These are phyloP conservation scores for Claviceps fusiformis DNA, from an alignment of 2,329 filamentous ascomycete genomes.

Conservation along the genomic window DNA sequence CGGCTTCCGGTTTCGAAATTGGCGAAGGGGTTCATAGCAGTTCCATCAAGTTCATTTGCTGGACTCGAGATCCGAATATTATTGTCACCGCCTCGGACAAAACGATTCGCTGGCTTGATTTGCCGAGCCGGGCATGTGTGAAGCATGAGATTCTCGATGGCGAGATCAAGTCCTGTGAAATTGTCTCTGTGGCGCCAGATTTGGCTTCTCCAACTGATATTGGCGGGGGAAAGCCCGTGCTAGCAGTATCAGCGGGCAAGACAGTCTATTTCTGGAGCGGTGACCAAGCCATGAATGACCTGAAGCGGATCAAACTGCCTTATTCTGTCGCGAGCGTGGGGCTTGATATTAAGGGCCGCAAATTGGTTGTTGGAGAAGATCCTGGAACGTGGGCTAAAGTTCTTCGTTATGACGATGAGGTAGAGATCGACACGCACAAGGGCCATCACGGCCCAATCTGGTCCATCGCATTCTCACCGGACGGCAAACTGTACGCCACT, in stretches of 20 bases:
- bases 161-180: constrained; percentile 81
- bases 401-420: constrained; percentile 73
- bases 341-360: constrained; percentile 66
- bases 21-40: constrained; percentile 71
- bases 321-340: constrained; percentile 88
- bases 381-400: constrained; percentile 95
- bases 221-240: constrained; percentile 53
- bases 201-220: constrained; percentile 48
- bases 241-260: constrained; percentile 90
- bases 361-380: constrained; percentile 80
- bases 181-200: constrained; percentile 53
- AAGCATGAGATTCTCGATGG: constrained; percentile 69
- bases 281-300: constrained; percentile 47
- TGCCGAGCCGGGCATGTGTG: constrained; percentile 62
- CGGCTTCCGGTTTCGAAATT: constrained; percentile 68
- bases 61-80: constrained; percentile 78
- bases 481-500: constrained; percentile 91
- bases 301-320: constrained; percentile 68
- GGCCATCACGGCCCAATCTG: constrained; percentile 96
- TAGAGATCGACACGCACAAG: constrained; percentile 84
- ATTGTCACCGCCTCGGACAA: constrained; percentile 88
- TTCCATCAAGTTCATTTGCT: constrained; percentile 92
- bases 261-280: constrained; percentile 87
- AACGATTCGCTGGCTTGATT: constrained; percentile 86
- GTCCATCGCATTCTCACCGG: constrained; percentile 88